Percentiles rank a stretch among this genome's conserved stretches.
These are phyloP conservation scores for Aureobasidium sp. DNA, from an alignment of 2,329 filamentous ascomycete genomes.

Conservation along the genomic window DNA sequence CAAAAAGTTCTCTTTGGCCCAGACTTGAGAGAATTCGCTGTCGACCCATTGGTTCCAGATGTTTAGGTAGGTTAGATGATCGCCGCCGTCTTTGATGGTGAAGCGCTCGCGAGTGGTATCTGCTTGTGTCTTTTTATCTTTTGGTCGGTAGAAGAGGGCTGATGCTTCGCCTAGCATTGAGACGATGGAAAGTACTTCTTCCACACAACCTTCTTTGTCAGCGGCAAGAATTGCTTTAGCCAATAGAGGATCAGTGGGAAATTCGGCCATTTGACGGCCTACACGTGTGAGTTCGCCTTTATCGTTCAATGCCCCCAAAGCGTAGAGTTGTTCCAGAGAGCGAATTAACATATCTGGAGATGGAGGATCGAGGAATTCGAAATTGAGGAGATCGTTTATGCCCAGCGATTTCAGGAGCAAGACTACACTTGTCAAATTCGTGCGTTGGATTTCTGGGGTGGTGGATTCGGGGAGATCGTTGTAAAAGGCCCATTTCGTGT, in stretches of 20 bases:
- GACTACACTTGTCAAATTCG: slow-evolving; percentile 76
- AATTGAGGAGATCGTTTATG: slow-evolving; percentile 85
- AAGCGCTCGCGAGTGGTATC: slow-evolving; percentile 85
- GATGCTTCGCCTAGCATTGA: slow-evolving; percentile 86
- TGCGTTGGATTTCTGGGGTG: slow-evolving; percentile 86
- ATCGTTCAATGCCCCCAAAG: slow-evolving; percentile 80
- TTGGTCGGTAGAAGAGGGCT: slow-evolving; percentile 85
- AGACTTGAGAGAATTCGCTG: slow-evolving; percentile 76
- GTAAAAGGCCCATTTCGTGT: slow-evolving; percentile 80
- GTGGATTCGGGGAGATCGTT: slow-evolving; percentile 92
- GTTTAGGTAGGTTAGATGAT: slow-evolving; percentile 80
- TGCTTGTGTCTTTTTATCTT: slow-evolving; percentile 95
- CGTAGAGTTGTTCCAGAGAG: slow-evolving; percentile 83
- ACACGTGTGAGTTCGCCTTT: slow-evolving; percentile 82
- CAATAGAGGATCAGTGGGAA: slow-evolving; percentile 86
- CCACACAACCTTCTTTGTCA: slow-evolving; percentile 80
- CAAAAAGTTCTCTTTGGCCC: slow-evolving; percentile 87
- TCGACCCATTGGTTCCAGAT: slow-evolving; percentile 96
- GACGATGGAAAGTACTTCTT: slow-evolving; percentile 88
- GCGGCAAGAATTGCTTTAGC: slow-evolving; percentile 82
- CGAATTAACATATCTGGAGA: slow-evolving; percentile 82
- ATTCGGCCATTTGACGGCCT: slow-evolving; percentile 90
- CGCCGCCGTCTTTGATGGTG: slow-evolving; percentile 81
- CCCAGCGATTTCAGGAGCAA: slow-evolving; percentile 81
- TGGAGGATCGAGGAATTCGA: slow-evolving; percentile 94